These are phyloP conservation scores for Microbotryum lychnidis-dioicae DNA, from an alignment of 1,284 basidiomycete genomes.

Conservation along the genomic window DNA sequence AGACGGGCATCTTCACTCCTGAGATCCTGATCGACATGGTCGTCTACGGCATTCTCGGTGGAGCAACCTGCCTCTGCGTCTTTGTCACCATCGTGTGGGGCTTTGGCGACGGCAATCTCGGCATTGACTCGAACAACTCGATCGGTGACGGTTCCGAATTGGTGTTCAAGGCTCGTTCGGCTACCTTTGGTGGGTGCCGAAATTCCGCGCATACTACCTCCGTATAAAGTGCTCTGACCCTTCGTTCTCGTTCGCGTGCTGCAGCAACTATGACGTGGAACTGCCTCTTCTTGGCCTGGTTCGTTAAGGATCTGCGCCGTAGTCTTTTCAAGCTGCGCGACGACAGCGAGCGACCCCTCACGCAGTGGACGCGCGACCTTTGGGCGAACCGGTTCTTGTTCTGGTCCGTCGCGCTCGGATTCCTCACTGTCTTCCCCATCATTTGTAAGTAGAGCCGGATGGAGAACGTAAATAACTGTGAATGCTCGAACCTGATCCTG, in stretches of 20 bases:
- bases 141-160: conserved; percentile 33
- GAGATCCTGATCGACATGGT: conserved; percentile 50
- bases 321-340: conserved; percentile 39
- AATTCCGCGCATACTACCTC: not conserved
- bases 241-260: not conserved
- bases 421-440: conserved; percentile 48
- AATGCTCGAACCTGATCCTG: too few relatives aligned
- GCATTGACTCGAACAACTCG: conserved; percentile 37
- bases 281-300: conserved; percentile 41
- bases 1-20: conserved; percentile 38
- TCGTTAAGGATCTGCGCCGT: conserved; percentile 38
- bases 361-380: conserved; percentile 18
- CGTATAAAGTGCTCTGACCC: too few relatives aligned
- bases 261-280: conserved; percentile 34
- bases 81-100: conserved; percentile 50
- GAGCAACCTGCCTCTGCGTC: conserved; percentile 47
- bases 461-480: too few relatives aligned
- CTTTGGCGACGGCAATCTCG: conserved; percentile 22
- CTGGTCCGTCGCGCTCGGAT: conserved; percentile 45
- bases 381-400: conserved; percentile 34
- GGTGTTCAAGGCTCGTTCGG: conserved; percentile 40
- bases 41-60: conserved; percentile 59
- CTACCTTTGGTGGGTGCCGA: conserved; percentile 35
- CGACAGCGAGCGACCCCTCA: conserved; percentile 27
- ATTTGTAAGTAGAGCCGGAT: conserved; percentile 37